Percentiles rank a stretch among this genome's conserved stretches.
These are phyloP conservation scores for Euphorbia pulcherrima DNA, from an alignment of 345 rosid genomes.

Conservation along the genomic window DNA sequence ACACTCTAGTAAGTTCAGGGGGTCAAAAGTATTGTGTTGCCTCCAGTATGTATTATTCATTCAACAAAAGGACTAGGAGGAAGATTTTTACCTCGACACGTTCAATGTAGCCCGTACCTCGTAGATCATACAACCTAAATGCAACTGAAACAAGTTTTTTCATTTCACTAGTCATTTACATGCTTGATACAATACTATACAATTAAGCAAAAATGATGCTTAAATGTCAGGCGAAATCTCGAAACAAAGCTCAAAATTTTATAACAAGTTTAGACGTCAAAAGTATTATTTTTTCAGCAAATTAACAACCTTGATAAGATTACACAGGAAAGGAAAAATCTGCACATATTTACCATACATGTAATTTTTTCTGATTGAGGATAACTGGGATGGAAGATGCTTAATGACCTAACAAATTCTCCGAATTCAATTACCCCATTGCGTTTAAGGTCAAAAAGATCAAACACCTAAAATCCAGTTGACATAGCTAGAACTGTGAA, in stretches of 20 bases:
- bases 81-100: constrained; percentile 50
- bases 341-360: constrained; percentile 33
- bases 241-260: too few relatives aligned
- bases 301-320: neutral
- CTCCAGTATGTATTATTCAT: too few relatives aligned
- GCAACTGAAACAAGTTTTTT: too few relatives aligned
- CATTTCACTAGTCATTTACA: too few relatives aligned
- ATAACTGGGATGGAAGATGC: constrained; percentile 64
- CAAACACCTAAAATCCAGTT: constrained; percentile 47
- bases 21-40: too few relatives aligned
- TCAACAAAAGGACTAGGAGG: neutral
- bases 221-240: too few relatives aligned
- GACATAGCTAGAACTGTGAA: neutral
- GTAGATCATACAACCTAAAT: constrained; percentile 55
- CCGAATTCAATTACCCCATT: constrained; percentile 66
- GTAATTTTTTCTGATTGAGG: constrained; percentile 42
- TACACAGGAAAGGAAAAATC: neutral
- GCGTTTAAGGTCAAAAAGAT: constrained; percentile 52
- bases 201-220: too few relatives aligned
- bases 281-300: too few relatives aligned
- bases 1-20: too few relatives aligned
- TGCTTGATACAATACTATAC: neutral
- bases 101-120: constrained; percentile 54
- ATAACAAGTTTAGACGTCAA: too few relatives aligned
- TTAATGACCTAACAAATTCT: constrained; percentile 62